phyloP scores from a whole-genome alignment of 371 early-diverging fungal genomes.

The Actinomortierella ambigua region DNA sequence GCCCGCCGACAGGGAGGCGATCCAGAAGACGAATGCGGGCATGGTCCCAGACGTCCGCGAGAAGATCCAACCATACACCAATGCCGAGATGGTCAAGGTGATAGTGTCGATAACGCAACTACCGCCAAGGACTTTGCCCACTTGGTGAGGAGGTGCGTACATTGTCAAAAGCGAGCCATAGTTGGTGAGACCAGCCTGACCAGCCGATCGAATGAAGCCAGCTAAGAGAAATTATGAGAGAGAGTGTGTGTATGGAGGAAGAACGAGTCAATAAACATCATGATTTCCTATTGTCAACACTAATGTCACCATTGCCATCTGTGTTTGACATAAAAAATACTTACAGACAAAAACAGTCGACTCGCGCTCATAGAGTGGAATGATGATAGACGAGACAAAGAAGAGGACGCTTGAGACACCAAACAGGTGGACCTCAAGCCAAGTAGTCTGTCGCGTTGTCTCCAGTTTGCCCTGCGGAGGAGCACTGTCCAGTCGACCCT shows the following conservation, averaged over 20 bases:
- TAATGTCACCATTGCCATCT: too few relatives aligned
- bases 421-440: too few relatives aligned
- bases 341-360: constrained; percentile 15
- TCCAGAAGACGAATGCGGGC: constrained; percentile 11
- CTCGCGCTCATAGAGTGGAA: constrained; percentile 10
- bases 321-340: constrained; percentile 6
- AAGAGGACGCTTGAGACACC: too few relatives aligned
- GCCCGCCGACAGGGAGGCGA: too few relatives aligned
- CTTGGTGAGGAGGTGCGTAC: constrained; percentile 14
- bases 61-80: constrained; percentile 27
- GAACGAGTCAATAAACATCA: background rate
- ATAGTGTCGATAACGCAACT: constrained; percentile 16
- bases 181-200: constrained; percentile 5
- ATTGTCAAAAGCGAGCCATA: constrained; percentile 20
- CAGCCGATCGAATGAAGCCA: constrained; percentile 3
- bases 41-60: constrained; percentile 18
- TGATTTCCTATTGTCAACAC: background rate
- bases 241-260: background rate
- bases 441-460: too few relatives aligned
- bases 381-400: constrained; percentile 5
- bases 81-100: constrained; percentile 12
- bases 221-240: constrained; percentile 5
- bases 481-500: too few relatives aligned
- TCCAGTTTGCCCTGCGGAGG: too few relatives aligned
- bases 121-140: constrained; percentile 22